These are phyloP conservation scores for Decorospora gaudefroyi DNA, from an alignment of 2,329 filamentous ascomycete genomes.

Conservation along the genomic window DNA sequence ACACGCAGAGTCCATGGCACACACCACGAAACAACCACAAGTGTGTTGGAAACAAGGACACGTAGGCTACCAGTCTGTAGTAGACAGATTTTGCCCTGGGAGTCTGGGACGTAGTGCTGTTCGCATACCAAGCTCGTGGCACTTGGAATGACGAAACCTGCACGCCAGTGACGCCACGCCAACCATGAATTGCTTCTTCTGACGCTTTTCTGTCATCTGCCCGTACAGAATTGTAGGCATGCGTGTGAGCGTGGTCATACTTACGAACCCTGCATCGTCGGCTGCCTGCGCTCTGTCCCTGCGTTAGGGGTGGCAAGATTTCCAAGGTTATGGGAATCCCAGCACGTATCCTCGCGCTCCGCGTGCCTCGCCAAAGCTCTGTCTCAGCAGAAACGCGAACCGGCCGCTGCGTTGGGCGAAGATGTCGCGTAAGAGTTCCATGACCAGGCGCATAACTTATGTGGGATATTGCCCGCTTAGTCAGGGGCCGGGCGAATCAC, in stretches of 20 bases:
- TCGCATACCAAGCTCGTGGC: too few relatives aligned
- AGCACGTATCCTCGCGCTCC: slow-evolving; percentile 7
- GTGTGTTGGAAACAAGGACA: slow-evolving; percentile 1
- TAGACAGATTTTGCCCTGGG: too few relatives aligned
- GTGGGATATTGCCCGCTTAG: slow-evolving; percentile 35
- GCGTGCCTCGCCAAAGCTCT: slow-evolving; percentile 29
- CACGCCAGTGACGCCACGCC: neutral
- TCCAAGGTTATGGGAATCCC: neutral
- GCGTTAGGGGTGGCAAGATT: slow-evolving; percentile 8
- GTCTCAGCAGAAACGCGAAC: slow-evolving; percentile 15
- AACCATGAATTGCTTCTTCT: neutral
- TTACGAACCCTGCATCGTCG: slow-evolving; percentile 1
- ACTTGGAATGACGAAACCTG: neutral
- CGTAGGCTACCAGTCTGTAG: neutral
- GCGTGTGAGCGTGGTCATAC: neutral
- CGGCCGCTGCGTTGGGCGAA: slow-evolving; percentile 9
- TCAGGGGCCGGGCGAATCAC: slow-evolving; percentile 39
- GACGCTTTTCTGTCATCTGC: neutral
- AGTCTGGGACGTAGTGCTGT: too few relatives aligned
- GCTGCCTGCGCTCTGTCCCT: slow-evolving; percentile 5
- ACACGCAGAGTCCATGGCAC: neutral
- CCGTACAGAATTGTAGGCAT: too few relatives aligned
- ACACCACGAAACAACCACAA: neutral
- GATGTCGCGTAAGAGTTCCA: slow-evolving; percentile 18
- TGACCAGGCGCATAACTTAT: slow-evolving; percentile 16